Base-by-base conservation (phyloP, 495 filamentous ascomycete genomes). In the Extremus antarcticus region DNA sequence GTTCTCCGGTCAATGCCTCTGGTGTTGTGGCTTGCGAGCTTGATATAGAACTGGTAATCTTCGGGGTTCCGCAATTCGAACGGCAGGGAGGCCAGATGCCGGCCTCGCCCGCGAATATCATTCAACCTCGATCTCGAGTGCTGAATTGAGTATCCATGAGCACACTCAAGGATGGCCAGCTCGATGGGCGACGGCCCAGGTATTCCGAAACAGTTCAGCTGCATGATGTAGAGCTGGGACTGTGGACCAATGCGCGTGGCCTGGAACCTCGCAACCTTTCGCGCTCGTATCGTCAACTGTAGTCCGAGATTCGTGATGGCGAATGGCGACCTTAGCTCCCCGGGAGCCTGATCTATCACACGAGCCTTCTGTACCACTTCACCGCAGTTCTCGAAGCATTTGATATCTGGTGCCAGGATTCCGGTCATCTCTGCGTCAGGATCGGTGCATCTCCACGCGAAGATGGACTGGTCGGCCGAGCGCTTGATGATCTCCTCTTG, bases 401-500 rank as follows among this genome's bases (percentile, higher is more conserved):
- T 16, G 46, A 16, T 10, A 10, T 48, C 20, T 13, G 13, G 9
- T 3, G 46, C 46, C 9, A 25, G 19, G 13, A 25, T 17, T 3
- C 46, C 46, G 13, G 46, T 48, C 8, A 23, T 15, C 21, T 23
- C 24, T 25, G 24, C 21, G 8, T n/a, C 16, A n/a, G 41, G 41
- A 45, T 45, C n/a, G 41, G 4, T 8, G 20, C 32, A 20, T 38
- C 20, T 19, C 47, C 46, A 56, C 8, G 35, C 25, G 23, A 56
- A 56, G 22, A 56, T 49, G 3, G 54, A 50, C 15, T 40, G 47
- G 22, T 60, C 58, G 23, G 21, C 19, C 16, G 29, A 32, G 16
- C 29, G 15, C 35, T 41, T 47, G 0, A 58, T 54, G 2, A 58
- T 58, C 24, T 58, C 49, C 21, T 61, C 39, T 46, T 61, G 55